Conservation (phyloP, 192 early-diverging fungal species). For the Allomyces macrogynus region DNA sequence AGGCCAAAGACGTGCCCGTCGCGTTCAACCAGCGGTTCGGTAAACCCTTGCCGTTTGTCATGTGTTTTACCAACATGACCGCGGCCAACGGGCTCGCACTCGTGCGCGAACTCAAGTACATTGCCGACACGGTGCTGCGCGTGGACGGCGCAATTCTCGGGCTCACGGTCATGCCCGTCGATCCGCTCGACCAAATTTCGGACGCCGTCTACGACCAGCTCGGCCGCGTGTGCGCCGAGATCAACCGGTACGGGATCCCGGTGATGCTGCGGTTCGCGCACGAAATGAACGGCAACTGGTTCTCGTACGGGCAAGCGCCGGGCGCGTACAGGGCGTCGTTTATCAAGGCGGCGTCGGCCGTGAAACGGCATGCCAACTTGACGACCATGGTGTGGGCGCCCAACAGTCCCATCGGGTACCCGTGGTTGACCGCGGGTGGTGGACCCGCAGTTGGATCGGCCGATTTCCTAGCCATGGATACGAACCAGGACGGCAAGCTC, state of each 20-base stretch:
- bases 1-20: background rate
- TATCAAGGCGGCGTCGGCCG: background rate
- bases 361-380: background rate
- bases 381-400: conserved; percentile 4
- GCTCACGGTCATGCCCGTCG: background rate
- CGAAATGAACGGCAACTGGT: conserved; percentile 11
- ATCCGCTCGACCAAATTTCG: background rate
- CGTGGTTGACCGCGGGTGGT: too few species aligned
- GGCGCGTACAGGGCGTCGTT: background rate
- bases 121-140: background rate
- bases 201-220: background rate
- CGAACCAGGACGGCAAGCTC: conserved; percentile 23
- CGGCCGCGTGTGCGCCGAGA: background rate
- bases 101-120: background rate
- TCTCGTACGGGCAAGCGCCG: conserved; percentile 4
- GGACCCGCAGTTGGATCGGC: background rate
- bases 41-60: too few species aligned
- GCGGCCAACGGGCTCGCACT: too few species aligned
- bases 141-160: background rate
- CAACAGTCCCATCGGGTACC: too few species aligned
- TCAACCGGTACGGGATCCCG: conserved; percentile 1
- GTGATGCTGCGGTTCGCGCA: conserved; percentile 6
- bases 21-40: background rate
- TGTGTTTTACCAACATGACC: too few species aligned
- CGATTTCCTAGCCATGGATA: conserved; percentile 15